Evolutionary conservation across 306 rosid genomes (phyloP), one percentile per base, ranked within the genome.

Genomic region (Cucumis cinereus): DNA sequence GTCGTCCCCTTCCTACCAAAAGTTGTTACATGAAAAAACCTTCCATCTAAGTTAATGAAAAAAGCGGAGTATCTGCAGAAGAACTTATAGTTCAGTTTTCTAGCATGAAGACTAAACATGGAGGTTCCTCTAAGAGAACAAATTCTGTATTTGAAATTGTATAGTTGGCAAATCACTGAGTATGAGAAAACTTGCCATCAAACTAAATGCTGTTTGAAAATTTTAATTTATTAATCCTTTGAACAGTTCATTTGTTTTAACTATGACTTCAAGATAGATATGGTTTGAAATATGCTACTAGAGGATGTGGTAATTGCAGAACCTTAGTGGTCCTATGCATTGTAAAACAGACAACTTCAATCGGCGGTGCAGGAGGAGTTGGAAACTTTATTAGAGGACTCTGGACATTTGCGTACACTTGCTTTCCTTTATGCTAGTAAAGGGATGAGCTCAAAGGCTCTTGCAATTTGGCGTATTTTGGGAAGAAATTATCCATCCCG

Each of bases 341-440:
- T 85, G 88, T 82, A 85, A 83, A 86, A 89, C 83, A 78, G 84
- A 75, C 81, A 83, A 83, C 78, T 85, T 86, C 77, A 79, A 78
- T 93, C 85, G 84, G 74, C 72, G 77, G 84, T 87, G 87, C 95
- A 91, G 98, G 98, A 91, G 83, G 98, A 94, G 90, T 85, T 94
- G 93, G 97, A 94, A 82, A 86, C 87, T 80, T 84, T 94, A 74
- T 86, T 94, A 79, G 96, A 89, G 71, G 96, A 90, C 62, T 89
- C 97, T 24, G 93, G 95, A 80, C 97, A 94, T 87, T 85, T 90
- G 74, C 89, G 96, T 22, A 90, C 98, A 7, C 98, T 94, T 78
- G 98, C 98, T 79, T 94, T 94, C 87, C 89, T 94, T 35, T 90
- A 84, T 74, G 92, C 98, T 33, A 94, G 95, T 85, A 91, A 91